Conservation (phyloP, 1,284 basidiomycete genomes). For the Ceratobasidium sp. region DNA sequence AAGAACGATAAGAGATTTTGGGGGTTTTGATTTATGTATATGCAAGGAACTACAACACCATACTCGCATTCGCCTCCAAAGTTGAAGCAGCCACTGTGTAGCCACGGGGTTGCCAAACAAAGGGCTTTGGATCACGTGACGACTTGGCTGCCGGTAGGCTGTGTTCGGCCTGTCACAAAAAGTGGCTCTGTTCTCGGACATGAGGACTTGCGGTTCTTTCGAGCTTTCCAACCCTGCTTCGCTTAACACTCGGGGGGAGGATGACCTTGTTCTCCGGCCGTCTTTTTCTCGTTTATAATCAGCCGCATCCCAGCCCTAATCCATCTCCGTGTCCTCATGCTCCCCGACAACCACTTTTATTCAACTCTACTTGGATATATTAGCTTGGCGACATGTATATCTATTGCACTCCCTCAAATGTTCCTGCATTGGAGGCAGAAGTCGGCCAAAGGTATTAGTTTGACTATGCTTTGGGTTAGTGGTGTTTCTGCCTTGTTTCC, state of each 20-base stretch:
- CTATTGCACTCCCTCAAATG: slow-evolving; percentile 40
- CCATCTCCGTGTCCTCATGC: slow-evolving; percentile 16
- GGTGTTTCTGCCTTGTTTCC: neutral
- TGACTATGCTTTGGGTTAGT: slow-evolving; percentile 46
- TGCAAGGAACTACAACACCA: too few species aligned
- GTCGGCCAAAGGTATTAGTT: slow-evolving; percentile 38
- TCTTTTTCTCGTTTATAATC: slow-evolving; percentile 7
- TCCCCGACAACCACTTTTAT: slow-evolving; percentile 44
- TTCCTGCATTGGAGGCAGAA: slow-evolving; percentile 40
- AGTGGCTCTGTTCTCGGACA: neutral
- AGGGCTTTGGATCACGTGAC: too few species aligned
- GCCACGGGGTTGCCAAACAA: too few species aligned
- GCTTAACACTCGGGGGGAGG: neutral
- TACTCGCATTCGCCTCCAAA: too few species aligned
- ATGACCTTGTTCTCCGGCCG: neutral
- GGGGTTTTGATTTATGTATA: too few species aligned
- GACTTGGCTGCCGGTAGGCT: neutral
- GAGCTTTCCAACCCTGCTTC: neutral
- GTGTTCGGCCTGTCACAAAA: slow-evolving; percentile 5
- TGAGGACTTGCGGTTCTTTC: slow-evolving; percentile 1
- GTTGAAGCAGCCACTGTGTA: too few species aligned
- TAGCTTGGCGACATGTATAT: slow-evolving; percentile 33
- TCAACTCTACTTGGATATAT: slow-evolving; percentile 44
- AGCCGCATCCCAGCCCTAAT: neutral
- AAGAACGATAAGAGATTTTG: too few species aligned